These are phyloP conservation scores for Sporothrix humicola DNA, from an alignment of 2,329 filamentous ascomycete species.

Conservation along the genomic window DNA sequence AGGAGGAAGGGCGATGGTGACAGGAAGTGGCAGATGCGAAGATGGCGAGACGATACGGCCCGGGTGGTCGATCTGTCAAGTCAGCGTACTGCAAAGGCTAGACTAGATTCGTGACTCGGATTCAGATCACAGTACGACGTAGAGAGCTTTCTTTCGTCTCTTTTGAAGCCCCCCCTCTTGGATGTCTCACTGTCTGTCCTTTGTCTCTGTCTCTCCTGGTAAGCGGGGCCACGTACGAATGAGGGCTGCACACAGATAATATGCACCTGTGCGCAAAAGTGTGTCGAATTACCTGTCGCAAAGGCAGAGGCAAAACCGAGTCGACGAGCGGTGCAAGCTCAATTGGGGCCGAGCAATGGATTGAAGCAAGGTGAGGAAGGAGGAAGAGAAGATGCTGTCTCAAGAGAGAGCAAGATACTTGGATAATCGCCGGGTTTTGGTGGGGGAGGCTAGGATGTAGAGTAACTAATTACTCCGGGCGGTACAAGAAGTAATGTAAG, in stretches of 20 bases:
- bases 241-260: constrained; percentile 21
- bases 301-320: background rate
- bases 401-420: background rate
- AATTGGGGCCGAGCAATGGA: constrained; percentile 9
- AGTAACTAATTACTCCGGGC: constrained; percentile 18
- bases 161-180: background rate
- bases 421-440: constrained; percentile 1
- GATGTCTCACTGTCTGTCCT: constrained; percentile 28
- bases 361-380: background rate
- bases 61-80: constrained; percentile 23
- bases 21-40: constrained; percentile 8
- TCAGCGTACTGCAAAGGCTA: constrained; percentile 25
- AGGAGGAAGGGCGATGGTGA: background rate
- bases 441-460: constrained; percentile 15
- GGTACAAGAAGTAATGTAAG: background rate
- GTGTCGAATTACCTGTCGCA: constrained; percentile 14
- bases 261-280: constrained; percentile 24
- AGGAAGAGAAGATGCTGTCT: background rate
- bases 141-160: constrained; percentile 20
- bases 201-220: constrained; percentile 12
- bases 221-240: constrained; percentile 21
- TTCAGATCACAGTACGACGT: constrained; percentile 9
- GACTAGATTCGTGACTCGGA: constrained; percentile 22
- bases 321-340: background rate
- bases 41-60: constrained; percentile 12